phyloP scores from a whole-genome alignment of 208 protist species.

The Tritrichomonas musculus region DNA sequence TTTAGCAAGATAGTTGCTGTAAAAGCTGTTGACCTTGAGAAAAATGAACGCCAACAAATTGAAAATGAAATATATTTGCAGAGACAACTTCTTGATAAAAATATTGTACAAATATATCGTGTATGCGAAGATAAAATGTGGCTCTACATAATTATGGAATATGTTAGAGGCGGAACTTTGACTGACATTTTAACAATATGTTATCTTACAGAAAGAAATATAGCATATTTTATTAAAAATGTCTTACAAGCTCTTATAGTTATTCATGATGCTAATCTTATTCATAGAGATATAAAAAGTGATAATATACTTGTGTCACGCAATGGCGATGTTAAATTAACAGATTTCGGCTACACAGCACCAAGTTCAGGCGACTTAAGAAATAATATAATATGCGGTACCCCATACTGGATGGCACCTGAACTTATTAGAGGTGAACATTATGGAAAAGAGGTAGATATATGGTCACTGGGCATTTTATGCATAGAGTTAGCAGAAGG shows the following conservation, averaged over 20 bases:
- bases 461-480: conserved; percentile 47
- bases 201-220: background rate
- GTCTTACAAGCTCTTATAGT: background rate
- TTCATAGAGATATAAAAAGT: background rate
- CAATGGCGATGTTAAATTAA: background rate
- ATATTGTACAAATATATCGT: background rate
- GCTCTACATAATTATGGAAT: background rate
- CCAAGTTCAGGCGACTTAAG: no score
- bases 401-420: conserved; percentile 48
- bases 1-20: background rate
- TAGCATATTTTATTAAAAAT: background rate
- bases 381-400: conserved; percentile 2
- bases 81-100: background rate
- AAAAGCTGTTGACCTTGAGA: background rate
- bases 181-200: background rate
- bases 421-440: conserved; percentile 36
- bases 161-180: background rate
- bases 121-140: background rate
- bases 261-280: background rate
- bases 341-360: background rate
- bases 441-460: conserved; percentile 38
- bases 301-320: background rate
- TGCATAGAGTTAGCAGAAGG: conserved; percentile 42
- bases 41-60: background rate
- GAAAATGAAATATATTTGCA: background rate